Conservation (phyloP, 1,284 basidiomycete species). For the Boletus subluridellus region DNA sequence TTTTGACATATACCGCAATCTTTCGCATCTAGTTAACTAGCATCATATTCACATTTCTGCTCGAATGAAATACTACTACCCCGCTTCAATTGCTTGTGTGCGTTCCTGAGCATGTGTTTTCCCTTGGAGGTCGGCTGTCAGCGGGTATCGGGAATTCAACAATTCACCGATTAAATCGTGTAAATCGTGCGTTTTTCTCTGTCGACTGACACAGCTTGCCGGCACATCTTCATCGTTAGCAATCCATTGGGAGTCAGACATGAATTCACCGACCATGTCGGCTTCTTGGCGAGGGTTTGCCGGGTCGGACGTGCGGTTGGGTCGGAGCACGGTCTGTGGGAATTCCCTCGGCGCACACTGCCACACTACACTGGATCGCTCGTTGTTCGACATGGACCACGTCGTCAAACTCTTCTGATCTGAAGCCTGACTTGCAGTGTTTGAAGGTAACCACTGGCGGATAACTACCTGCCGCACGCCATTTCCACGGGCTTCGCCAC, state of each 20-base stretch:
- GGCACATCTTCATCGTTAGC: neutral
- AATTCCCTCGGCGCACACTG: neutral
- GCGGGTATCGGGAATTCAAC: neutral
- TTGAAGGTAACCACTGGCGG: neutral
- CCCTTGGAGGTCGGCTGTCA: neutral
- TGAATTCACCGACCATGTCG: slow-evolving; percentile 1
- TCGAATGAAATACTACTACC: slow-evolving; percentile 5
- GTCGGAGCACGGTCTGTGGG: neutral
- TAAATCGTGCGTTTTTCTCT: neutral
- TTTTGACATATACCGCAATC: slow-evolving; percentile 32
- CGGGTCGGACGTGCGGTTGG: too few species aligned
- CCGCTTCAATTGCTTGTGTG: neutral
- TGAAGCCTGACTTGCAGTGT: neutral
- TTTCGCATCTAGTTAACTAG: slow-evolving; percentile 10
- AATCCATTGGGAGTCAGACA: neutral
- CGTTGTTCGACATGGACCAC: neutral
- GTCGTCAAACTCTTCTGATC: neutral
- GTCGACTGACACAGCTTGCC: neutral
- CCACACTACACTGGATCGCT: neutral
- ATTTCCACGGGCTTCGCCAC: neutral
- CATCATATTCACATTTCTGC: neutral
- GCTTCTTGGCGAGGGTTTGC: neutral
- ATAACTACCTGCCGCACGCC: neutral
- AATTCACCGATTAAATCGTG: neutral
- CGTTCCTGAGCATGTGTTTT: neutral